Evolutionary conservation across 2,329 filamentous ascomycete genomes (phyloP).

Genomic region (Aspergillus hortae): DNA sequence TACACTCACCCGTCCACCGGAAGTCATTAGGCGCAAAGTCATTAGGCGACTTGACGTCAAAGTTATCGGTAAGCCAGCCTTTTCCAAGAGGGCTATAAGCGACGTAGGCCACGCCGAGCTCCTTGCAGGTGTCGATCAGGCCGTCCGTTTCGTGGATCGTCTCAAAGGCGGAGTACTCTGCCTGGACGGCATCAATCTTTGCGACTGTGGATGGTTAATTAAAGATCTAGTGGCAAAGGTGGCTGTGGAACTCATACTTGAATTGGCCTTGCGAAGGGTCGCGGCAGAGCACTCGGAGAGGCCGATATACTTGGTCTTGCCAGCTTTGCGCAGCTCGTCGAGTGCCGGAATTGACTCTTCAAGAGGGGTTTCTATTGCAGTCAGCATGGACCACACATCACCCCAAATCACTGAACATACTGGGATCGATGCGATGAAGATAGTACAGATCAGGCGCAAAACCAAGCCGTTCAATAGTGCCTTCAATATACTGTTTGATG

Average conservation of each 20-base stretch:
- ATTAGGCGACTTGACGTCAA: constrained; percentile 41
- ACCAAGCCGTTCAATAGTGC: constrained; percentile 48
- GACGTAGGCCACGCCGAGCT: constrained; percentile 43
- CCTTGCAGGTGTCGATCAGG: constrained; percentile 41
- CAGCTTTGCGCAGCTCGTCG: constrained; percentile 44
- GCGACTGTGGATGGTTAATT: constrained; percentile 35
- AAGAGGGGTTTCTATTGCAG: constrained; percentile 38
- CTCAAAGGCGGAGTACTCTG: constrained; percentile 46
- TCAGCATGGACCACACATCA: background rate
- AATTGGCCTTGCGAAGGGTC: constrained; percentile 45
- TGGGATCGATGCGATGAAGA: constrained; percentile 45
- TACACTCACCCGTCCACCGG: constrained; percentile 33
- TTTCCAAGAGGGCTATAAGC: constrained; percentile 48
- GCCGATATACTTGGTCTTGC: constrained; percentile 50
- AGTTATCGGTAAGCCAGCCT: constrained; percentile 47
- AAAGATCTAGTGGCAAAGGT: background rate
- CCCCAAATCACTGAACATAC: constrained; percentile 21
- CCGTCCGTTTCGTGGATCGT: constrained; percentile 40
- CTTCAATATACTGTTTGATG: constrained; percentile 49
- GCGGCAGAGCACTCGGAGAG: constrained; percentile 47
- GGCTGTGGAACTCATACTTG: constrained; percentile 29
- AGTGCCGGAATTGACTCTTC: constrained; percentile 48
- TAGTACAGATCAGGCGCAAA: constrained; percentile 48
- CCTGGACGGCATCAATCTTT: constrained; percentile 47
- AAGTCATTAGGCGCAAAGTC: constrained; percentile 46